phyloP scores from a whole-genome alignment of 2,329 filamentous ascomycete species.

The Sclerotinia glacialis region DNA sequence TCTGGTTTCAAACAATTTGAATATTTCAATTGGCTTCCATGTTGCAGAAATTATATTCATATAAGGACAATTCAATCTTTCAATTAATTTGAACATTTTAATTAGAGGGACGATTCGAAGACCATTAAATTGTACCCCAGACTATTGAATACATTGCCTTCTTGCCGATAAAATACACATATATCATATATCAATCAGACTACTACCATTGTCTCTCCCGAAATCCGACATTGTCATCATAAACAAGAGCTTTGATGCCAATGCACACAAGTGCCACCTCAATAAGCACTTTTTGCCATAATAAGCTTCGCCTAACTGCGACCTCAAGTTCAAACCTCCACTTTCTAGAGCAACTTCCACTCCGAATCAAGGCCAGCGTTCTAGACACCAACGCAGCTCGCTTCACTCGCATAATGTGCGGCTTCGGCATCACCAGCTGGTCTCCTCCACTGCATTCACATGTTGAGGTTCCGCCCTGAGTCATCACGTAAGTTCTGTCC shows the following conservation, averaged over 20 bases:
- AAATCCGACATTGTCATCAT: background rate
- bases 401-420: background rate
- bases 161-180: too few species aligned
- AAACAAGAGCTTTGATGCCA: too few species aligned
- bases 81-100: too few species aligned
- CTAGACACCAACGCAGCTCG: background rate
- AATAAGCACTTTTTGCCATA: background rate
- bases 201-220: background rate
- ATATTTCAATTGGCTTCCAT: too few species aligned
- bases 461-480: background rate
- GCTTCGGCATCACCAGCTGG: background rate
- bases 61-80: too few species aligned
- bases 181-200: background rate
- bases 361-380: background rate
- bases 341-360: background rate
- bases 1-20: too few species aligned
- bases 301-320: background rate
- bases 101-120: too few species aligned
- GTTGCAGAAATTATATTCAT: too few species aligned
- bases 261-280: background rate
- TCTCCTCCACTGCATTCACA: background rate
- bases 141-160: too few species aligned
- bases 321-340: background rate
- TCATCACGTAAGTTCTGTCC: background rate
- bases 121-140: too few species aligned